Percentiles rank a stretch among this genome's conserved stretches.
Conservation (phyloP, 2,329 filamentous ascomycete species). For the Hypoxylon sp. region DNA sequence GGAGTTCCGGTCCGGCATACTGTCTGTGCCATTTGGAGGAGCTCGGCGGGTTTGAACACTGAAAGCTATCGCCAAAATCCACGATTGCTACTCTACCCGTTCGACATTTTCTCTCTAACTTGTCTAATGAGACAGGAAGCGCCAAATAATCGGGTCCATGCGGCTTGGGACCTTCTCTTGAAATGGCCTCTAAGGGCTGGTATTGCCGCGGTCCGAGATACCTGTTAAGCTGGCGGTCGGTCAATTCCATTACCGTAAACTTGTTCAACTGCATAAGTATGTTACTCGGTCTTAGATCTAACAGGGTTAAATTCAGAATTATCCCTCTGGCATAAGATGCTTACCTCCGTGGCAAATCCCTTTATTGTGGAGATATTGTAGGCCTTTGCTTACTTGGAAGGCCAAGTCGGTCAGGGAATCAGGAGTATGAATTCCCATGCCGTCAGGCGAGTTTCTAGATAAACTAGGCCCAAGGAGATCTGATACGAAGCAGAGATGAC, state of each 20-base stretch:
- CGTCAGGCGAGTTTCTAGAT: constrained; percentile 12
- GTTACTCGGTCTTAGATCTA: constrained; percentile 30
- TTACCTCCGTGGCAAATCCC: constrained; percentile 34
- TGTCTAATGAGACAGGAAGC: constrained; percentile 23
- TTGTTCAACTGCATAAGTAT: constrained; percentile 25
- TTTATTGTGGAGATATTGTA: constrained; percentile 30
- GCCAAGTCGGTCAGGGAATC: constrained; percentile 16
- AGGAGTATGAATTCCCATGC: constrained; percentile 19
- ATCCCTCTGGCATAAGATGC: background rate
- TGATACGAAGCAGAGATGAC: constrained; percentile 30
- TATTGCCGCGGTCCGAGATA: constrained; percentile 23
- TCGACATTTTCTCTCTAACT: constrained; percentile 22
- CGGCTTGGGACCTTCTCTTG: background rate
- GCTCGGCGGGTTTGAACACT: background rate
- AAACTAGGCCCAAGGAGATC: constrained; percentile 29
- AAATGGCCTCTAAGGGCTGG: constrained; percentile 7
- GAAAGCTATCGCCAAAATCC: constrained; percentile 25
- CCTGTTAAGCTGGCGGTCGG: background rate
- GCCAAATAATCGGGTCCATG: constrained; percentile 31
- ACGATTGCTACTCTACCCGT: constrained; percentile 22
- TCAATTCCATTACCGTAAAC: constrained; percentile 21
- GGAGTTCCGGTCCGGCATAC: constrained; percentile 31
- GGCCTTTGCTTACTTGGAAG: constrained; percentile 30
- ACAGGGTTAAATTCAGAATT: background rate
- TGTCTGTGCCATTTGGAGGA: constrained; percentile 14